A percentile compares a stretch with the other conserved stretches of the same genome.
Conservation (phyloP, 2,329 filamentous ascomycete genomes). For the Fusarium sp. region DNA sequence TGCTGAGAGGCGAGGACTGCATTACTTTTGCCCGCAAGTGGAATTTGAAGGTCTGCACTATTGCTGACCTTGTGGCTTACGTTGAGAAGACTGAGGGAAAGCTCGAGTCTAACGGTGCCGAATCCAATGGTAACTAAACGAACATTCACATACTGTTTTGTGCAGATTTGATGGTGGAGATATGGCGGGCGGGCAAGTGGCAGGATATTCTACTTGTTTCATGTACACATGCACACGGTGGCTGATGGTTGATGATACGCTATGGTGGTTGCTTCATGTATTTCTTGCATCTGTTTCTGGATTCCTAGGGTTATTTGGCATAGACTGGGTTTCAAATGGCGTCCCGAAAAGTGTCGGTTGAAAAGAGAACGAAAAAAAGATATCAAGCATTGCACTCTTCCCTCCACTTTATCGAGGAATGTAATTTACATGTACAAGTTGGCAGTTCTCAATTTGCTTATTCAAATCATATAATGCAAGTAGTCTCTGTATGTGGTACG, state of each 20-base stretch:
- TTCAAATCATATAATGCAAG: not conserved
- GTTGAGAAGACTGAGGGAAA: conserved; percentile 81
- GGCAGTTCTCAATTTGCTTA: not conserved
- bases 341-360: conserved; percentile 38
- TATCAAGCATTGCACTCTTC: conserved; percentile 12
- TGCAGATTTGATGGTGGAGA: conserved; percentile 2
- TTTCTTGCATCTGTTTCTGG: conserved; percentile 41
- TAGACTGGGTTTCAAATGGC: conserved; percentile 41
- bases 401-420: not conserved
- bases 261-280: conserved; percentile 27
- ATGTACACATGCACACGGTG: conserved; percentile 18
- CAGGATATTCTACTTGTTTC: conserved; percentile 5
- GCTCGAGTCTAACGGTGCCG: conserved; percentile 56
- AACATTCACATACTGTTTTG: not conserved
- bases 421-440: not conserved
- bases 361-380: conserved; percentile 32
- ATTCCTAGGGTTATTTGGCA: conserved; percentile 37
- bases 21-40: conserved; percentile 88
- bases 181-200: conserved; percentile 1
- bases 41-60: conserved; percentile 94
- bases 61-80: conserved; percentile 87
- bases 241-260: conserved; percentile 14
- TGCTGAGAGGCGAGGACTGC: conserved; percentile 92
- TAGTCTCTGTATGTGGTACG: not conserved
- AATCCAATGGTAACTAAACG: conserved; percentile 39